These are phyloP conservation scores for Spathaspora jeffriesii DNA, from an alignment of 1,139 yeast genomes.

Conservation along the genomic window DNA sequence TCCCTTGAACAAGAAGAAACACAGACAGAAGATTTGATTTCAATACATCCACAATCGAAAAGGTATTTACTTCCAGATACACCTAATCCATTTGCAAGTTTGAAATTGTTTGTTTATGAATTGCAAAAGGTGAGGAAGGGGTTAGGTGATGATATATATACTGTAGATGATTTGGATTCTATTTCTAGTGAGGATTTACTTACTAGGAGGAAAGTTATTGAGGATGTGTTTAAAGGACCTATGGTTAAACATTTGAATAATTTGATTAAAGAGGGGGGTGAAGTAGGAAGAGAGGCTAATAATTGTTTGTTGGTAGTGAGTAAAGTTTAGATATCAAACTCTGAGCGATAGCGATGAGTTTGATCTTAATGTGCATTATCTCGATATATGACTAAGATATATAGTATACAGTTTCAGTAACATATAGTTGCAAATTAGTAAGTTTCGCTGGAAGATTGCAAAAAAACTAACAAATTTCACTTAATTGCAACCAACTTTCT, in stretches of 20 bases:
- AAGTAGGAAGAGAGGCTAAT: slow-evolving; percentile 62
- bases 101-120: slow-evolving; percentile 52
- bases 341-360: background rate
- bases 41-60: slow-evolving; percentile 45
- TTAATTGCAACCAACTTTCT: too few relatives aligned
- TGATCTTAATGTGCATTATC: too few relatives aligned
- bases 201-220: slow-evolving; percentile 58
- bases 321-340: too few relatives aligned
- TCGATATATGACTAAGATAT: too few relatives aligned
- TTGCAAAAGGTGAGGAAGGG: slow-evolving; percentile 9
- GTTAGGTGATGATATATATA: slow-evolving; percentile 25
- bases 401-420: too few relatives aligned
- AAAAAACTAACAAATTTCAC: background rate
- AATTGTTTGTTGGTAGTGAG: slow-evolving; percentile 21
- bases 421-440: background rate
- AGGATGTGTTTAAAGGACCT: slow-evolving; percentile 52
- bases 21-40: slow-evolving; percentile 9
- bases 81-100: slow-evolving; percentile 62
- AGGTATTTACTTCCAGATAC: slow-evolving; percentile 52
- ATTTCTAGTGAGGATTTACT: slow-evolving; percentile 56
- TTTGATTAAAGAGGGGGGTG: slow-evolving; percentile 73
- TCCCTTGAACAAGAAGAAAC: slow-evolving; percentile 31
- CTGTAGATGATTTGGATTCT: slow-evolving; percentile 31
- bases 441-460: background rate
- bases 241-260: slow-evolving; percentile 52